phyloP scores from a whole-genome alignment of 768 basidiomycete species.

The Kondoa subrosea region DNA sequence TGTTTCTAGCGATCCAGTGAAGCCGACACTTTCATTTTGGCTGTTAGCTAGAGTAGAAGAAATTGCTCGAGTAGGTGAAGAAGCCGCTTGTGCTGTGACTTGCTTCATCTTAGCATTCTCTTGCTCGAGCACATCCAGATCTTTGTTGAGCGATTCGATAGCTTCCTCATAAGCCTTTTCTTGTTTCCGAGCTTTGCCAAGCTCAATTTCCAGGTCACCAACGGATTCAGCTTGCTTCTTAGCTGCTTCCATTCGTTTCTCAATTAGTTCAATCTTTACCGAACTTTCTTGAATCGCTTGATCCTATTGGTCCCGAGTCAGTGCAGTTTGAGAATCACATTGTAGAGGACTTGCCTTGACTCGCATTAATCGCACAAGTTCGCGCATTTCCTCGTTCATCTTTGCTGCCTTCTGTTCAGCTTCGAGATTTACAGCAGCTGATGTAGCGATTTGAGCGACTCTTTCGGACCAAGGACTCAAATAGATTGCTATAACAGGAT shows the following conservation, averaged over 20 bases:
- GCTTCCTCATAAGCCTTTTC: slow-evolving; percentile 82
- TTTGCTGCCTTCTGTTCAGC: slow-evolving; percentile 74
- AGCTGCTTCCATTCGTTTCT: slow-evolving; percentile 72
- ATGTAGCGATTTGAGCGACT: slow-evolving; percentile 64
- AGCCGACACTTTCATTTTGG: slow-evolving; percentile 44
- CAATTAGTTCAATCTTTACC: slow-evolving; percentile 91
- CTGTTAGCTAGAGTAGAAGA: slow-evolving; percentile 4
- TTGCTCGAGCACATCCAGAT: slow-evolving; percentile 68
- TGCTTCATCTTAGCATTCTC: slow-evolving; percentile 72
- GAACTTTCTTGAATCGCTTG: slow-evolving; percentile 70
- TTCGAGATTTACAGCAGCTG: slow-evolving; percentile 69
- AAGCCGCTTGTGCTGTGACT: slow-evolving; percentile 44
- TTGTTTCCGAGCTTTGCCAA: slow-evolving; percentile 66
- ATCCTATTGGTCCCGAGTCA: too few species aligned
- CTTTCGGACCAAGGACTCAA: slow-evolving; percentile 71
- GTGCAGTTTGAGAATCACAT: too few species aligned
- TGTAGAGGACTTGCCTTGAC: slow-evolving; percentile 33
- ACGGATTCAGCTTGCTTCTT: slow-evolving; percentile 71
- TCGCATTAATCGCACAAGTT: slow-evolving; percentile 64
- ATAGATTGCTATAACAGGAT: slow-evolving; percentile 31
- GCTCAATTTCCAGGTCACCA: slow-evolving; percentile 58
- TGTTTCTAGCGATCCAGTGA: slow-evolving; percentile 71
- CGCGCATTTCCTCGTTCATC: slow-evolving; percentile 76
- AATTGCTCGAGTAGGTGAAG: neutral
- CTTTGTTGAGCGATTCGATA: slow-evolving; percentile 77